phyloP scores from a whole-genome alignment of 2,329 filamentous ascomycete genomes.

The Davidsoniella eucalypti region DNA sequence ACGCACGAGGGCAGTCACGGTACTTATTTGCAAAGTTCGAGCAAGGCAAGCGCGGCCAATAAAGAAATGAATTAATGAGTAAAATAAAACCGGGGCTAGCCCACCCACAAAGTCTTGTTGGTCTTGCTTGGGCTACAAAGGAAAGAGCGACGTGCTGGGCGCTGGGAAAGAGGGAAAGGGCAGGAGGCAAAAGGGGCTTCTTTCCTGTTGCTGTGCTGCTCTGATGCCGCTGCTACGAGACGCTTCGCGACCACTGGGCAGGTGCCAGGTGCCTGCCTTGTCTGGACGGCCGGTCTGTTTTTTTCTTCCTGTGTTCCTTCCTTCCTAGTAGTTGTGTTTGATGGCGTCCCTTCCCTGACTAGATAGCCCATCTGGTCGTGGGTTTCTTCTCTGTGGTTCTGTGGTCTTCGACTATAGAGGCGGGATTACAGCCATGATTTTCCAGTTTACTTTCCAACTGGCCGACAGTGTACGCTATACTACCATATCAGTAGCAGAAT shows the following conservation, averaged over 20 bases:
- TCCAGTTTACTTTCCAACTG: too few relatives aligned
- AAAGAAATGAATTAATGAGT: too few relatives aligned
- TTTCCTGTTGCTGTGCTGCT: not conserved
- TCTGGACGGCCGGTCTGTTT: not conserved
- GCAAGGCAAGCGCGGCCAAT: not conserved
- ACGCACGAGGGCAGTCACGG: conserved; percentile 22
- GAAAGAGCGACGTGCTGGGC: not conserved
- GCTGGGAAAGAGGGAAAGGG: conserved; percentile 3
- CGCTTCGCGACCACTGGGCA: not conserved
- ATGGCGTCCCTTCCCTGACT: not conserved
- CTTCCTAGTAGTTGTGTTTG: not conserved
- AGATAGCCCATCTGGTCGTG: not conserved
- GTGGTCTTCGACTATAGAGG: not conserved
- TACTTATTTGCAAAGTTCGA: conserved; percentile 23
- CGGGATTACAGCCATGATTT: too few relatives aligned
- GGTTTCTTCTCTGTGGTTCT: not conserved
- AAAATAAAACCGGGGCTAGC: not conserved
- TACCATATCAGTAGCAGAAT: too few relatives aligned
- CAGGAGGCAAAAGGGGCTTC: conserved; percentile 7
- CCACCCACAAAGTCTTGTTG: too few relatives aligned
- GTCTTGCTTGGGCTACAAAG: not conserved
- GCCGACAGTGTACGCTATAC: too few relatives aligned
- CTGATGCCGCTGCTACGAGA: not conserved
- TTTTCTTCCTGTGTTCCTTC: conserved; percentile 1
- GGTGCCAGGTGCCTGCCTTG: not conserved